Conservation (phyloP, 2,329 filamentous ascomycete genomes). For the Neofusicoccum parvum region DNA sequence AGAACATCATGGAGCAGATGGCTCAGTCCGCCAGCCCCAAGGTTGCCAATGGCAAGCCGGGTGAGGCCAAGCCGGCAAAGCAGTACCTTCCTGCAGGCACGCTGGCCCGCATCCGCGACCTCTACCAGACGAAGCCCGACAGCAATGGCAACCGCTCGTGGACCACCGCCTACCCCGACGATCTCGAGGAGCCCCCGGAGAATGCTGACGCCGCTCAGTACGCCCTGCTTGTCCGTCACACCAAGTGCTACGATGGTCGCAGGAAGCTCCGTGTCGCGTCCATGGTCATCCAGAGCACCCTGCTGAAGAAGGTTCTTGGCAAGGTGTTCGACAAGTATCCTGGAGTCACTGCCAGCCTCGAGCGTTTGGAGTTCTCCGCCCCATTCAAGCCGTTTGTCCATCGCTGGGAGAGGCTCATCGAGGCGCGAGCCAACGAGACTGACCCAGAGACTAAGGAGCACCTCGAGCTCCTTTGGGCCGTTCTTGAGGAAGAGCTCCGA, state of each 20-base stretch:
- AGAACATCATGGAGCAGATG: neutral
- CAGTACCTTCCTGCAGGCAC: conserved; percentile 12
- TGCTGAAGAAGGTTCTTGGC: conserved; percentile 35
- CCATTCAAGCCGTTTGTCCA: conserved; percentile 43
- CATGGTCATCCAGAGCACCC: conserved; percentile 38
- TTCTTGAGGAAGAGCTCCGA: conserved; percentile 21
- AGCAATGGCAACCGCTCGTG: conserved; percentile 15
- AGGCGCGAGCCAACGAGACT: conserved; percentile 28
- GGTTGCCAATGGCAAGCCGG: neutral
- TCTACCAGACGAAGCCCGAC: conserved; percentile 20
- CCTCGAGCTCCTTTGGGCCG: conserved; percentile 34
- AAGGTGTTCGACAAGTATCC: conserved; percentile 37
- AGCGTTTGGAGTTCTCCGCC: conserved; percentile 34
- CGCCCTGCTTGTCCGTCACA: conserved; percentile 27
- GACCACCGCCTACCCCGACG: conserved; percentile 20
- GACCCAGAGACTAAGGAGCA: conserved; percentile 34
- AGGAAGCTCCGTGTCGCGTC: conserved; percentile 28
- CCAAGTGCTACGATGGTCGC: conserved; percentile 25
- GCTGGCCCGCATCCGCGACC: conserved; percentile 4
- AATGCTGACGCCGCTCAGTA: conserved; percentile 25
- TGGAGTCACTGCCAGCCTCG: conserved; percentile 35
- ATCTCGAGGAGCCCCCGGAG: conserved; percentile 22
- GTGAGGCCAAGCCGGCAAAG: neutral
- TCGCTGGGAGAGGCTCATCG: conserved; percentile 35
- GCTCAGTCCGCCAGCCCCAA: neutral